Percentiles rank a stretch among this genome's conserved stretches.
phyloP scores from a whole-genome alignment of 805 yeast species.

The Candida peoriensis region DNA sequence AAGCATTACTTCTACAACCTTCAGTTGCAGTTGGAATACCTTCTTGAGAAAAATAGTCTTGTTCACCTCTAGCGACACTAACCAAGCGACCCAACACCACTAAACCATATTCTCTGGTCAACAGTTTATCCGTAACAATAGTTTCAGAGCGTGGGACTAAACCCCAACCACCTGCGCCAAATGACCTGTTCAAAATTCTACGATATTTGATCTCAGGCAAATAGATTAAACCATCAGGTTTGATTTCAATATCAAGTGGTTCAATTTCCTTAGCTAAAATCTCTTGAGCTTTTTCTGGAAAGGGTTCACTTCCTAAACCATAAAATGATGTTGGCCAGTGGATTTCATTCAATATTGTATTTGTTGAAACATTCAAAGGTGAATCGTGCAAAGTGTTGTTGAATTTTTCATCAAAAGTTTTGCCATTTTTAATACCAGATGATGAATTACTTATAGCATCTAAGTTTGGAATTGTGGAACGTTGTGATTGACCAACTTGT shows the following conservation, averaged over 20 bases:
- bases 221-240: conserved; percentile 90
- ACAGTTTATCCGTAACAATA: conserved; percentile 61
- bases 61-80: conserved; percentile 93
- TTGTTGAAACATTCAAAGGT: conserved; percentile 13
- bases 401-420: conserved; percentile 15
- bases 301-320: conserved; percentile 81
- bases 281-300: conserved; percentile 53
- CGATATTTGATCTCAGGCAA: conserved; percentile 95
- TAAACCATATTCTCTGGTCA: conserved; percentile 88
- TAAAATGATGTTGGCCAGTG: conserved; percentile 88
- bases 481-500: conserved; percentile 20
- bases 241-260: conserved; percentile 78
- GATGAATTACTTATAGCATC: conserved; percentile 2
- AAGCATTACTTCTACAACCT: conserved; percentile 93
- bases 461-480: too few relatives aligned
- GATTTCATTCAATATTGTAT: conserved; percentile 19
- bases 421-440: conserved; percentile 11
- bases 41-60: conserved; percentile 79
- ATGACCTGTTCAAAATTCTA: conserved; percentile 79
- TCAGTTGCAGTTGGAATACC: conserved; percentile 95
- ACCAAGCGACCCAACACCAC: conserved; percentile 85
- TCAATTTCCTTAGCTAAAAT: conserved; percentile 60
- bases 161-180: conserved; percentile 99
- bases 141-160: conserved; percentile 90
- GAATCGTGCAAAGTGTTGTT: conserved; percentile 18